Conservation (phyloP, 345 rosid species). For the Aquilaria sinensis region DNA sequence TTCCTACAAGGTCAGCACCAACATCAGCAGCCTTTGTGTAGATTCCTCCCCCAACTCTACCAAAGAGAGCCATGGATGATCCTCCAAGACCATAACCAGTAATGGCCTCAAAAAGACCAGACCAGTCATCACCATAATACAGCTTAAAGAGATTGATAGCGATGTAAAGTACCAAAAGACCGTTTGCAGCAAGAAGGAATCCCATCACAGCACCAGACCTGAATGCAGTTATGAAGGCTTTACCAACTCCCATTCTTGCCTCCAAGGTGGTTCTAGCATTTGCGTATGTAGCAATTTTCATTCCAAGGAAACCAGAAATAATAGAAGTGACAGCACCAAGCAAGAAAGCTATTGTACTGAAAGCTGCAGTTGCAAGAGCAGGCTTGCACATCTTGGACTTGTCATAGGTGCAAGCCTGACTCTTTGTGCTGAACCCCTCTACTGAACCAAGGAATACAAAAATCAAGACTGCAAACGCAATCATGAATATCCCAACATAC, state of each 20-base stretch:
- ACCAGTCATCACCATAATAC: conserved; percentile 79
- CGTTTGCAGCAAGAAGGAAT: conserved; percentile 78
- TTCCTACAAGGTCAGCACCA: conserved; percentile 89
- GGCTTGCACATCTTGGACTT: conserved; percentile 52
- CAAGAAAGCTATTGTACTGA: conserved; percentile 65
- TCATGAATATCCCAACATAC: conserved; percentile 54
- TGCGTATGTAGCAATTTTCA: conserved; percentile 81
- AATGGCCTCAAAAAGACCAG: conserved; percentile 72
- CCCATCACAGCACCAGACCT: conserved; percentile 90
- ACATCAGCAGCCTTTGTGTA: conserved; percentile 85
- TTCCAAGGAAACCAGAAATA: conserved; percentile 73
- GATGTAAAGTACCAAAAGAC: conserved; percentile 66
- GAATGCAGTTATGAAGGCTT: conserved; percentile 66
- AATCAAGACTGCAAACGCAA: conserved; percentile 43
- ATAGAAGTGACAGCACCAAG: conserved; percentile 67
- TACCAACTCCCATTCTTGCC: conserved; percentile 79
- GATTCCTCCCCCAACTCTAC: conserved; percentile 84
- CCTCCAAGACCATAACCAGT: conserved; percentile 90
- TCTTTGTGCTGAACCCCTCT: conserved; percentile 55
- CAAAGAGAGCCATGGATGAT: conserved; percentile 82
- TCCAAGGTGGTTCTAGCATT: conserved; percentile 81
- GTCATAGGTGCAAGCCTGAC: conserved; percentile 62
- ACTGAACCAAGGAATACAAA: conserved; percentile 54
- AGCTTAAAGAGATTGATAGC: conserved; percentile 60
- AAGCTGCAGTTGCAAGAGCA: conserved; percentile 69